phyloP scores from a whole-genome alignment of 2,329 filamentous ascomycete species.

The Didymella exigua region DNA sequence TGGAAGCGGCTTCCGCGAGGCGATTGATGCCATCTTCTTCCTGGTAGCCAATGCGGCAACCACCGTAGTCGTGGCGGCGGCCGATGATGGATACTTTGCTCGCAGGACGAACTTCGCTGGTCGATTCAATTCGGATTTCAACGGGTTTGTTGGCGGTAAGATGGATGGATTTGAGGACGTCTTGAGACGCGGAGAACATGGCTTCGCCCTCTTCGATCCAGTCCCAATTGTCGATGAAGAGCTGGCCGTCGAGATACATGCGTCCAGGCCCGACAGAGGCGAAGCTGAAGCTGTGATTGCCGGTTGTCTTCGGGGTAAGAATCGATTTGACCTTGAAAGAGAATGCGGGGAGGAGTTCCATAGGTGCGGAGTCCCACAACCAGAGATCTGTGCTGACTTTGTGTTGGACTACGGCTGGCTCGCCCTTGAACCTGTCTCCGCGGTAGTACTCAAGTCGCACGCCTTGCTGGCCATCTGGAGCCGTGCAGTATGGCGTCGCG shows the following conservation, averaged over 20 bases:
- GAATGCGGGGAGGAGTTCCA: constrained; percentile 66
- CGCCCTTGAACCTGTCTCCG: constrained; percentile 66
- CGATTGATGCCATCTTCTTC: constrained; percentile 68
- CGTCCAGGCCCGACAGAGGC: constrained; percentile 70
- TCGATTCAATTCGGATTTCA: constrained; percentile 68
- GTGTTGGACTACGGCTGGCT: constrained; percentile 62
- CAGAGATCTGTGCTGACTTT: constrained; percentile 70
- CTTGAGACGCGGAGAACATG: constrained; percentile 72
- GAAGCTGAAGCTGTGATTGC: constrained; percentile 70
- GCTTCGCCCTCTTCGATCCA: constrained; percentile 73
- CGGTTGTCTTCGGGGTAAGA: constrained; percentile 63
- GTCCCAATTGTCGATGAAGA: constrained; percentile 69
- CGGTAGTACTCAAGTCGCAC: constrained; percentile 69
- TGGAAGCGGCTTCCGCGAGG: constrained; percentile 62
- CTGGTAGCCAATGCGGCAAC: constrained; percentile 73
- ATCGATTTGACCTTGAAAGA: constrained; percentile 67
- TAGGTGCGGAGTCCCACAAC: constrained; percentile 72
- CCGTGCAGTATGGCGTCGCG: constrained; percentile 64
- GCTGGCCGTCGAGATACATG: constrained; percentile 64
- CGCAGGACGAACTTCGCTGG: constrained; percentile 67
- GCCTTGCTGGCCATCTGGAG: constrained; percentile 62
- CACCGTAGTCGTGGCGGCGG: constrained; percentile 70
- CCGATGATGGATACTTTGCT: constrained; percentile 63
- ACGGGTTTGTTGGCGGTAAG: constrained; percentile 65
- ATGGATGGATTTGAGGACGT: constrained; percentile 65